A percentile compares a stretch with the other conserved stretches of the same genome.
Evolutionary conservation across 169 alveolate species (phyloP).

Genomic region (Babesia sp.): DNA sequence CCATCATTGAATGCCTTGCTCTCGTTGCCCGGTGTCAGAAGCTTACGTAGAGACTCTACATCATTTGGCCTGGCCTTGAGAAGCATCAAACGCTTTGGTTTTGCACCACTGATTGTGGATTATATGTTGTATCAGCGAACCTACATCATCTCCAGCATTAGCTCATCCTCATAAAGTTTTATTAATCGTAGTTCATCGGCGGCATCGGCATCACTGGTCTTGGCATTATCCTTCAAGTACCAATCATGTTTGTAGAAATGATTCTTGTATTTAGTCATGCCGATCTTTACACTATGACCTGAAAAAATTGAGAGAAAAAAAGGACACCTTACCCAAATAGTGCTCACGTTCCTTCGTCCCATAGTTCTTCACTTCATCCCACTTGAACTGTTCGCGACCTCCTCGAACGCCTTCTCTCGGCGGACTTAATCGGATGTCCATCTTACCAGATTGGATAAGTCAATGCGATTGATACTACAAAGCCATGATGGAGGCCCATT

Average conservation of each 20-base stretch:
- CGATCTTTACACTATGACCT: slow-evolving; percentile 64
- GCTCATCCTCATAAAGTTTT: slow-evolving; percentile 50
- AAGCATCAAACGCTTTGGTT: slow-evolving; percentile 59
- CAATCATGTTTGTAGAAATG: slow-evolving; percentile 61
- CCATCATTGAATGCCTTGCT: neutral
- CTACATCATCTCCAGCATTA: slow-evolving; percentile 68
- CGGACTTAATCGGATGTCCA: slow-evolving; percentile 59
- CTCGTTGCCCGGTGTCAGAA: neutral
- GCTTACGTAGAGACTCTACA: slow-evolving; percentile 6
- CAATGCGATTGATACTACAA: too few species aligned
- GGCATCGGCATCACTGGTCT: neutral
- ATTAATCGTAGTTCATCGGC: slow-evolving; percentile 34
- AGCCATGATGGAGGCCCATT: too few species aligned
- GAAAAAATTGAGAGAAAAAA: neutral
- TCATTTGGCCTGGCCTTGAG: slow-evolving; percentile 48
- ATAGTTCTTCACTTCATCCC: slow-evolving; percentile 55
- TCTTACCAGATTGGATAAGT: too few species aligned
- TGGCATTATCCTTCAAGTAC: slow-evolving; percentile 40
- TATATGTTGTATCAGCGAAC: neutral
- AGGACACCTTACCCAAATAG: slow-evolving; percentile 41
- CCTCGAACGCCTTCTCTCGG: slow-evolving; percentile 64
- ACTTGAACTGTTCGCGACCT: slow-evolving; percentile 62
- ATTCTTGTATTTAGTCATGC: slow-evolving; percentile 36
- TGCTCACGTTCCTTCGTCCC: slow-evolving; percentile 50
- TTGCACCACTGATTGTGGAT: slow-evolving; percentile 24